These are phyloP conservation scores for Chlorella sp. DNA, from an alignment of 139 green algal genomes.

Conservation along the genomic window DNA sequence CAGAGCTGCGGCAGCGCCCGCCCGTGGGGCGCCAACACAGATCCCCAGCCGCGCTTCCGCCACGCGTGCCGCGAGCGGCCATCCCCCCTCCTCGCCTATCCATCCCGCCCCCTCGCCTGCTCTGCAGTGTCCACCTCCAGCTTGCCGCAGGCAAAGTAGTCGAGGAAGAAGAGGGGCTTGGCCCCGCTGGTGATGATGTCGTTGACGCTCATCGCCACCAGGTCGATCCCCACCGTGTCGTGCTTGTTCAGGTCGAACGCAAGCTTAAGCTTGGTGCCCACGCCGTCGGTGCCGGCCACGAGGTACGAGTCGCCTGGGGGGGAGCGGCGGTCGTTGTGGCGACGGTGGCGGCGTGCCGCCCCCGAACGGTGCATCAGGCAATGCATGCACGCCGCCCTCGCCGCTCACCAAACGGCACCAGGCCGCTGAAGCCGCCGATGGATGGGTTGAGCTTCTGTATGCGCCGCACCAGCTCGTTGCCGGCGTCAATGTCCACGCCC, in stretches of 20 bases:
- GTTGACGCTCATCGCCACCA: slow-evolving; percentile 98
- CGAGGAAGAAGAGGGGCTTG: slow-evolving; percentile 98
- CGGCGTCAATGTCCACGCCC: slow-evolving; percentile 97
- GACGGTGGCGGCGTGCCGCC: no score
- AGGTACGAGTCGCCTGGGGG: slow-evolving; percentile 93
- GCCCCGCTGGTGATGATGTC: slow-evolving; percentile 95
- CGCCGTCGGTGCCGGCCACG: slow-evolving; percentile 95
- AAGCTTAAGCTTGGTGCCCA: slow-evolving; percentile 98
- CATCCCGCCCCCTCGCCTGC: slow-evolving; percentile 37
- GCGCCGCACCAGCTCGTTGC: slow-evolving; percentile 92
- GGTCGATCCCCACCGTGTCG: slow-evolving; percentile 97
- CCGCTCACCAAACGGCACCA: slow-evolving; percentile 91
- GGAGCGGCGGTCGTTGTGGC: no score
- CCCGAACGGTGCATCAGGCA: no score
- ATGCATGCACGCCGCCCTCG: neutral
- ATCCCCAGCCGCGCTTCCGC: no score
- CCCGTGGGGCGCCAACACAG: no score
- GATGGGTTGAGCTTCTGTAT: slow-evolving; percentile 92
- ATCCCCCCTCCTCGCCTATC: no score
- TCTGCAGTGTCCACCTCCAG: slow-evolving; percentile 96
- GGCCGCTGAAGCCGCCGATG: slow-evolving; percentile 95
- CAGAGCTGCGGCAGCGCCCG: no score
- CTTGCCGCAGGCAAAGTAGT: slow-evolving; percentile 94
- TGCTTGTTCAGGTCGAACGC: slow-evolving; percentile 96
- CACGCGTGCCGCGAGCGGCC: no score